Evolutionary conservation across 345 rosid species (phyloP).

Genomic region (Hirschfeldia incana): DNA sequence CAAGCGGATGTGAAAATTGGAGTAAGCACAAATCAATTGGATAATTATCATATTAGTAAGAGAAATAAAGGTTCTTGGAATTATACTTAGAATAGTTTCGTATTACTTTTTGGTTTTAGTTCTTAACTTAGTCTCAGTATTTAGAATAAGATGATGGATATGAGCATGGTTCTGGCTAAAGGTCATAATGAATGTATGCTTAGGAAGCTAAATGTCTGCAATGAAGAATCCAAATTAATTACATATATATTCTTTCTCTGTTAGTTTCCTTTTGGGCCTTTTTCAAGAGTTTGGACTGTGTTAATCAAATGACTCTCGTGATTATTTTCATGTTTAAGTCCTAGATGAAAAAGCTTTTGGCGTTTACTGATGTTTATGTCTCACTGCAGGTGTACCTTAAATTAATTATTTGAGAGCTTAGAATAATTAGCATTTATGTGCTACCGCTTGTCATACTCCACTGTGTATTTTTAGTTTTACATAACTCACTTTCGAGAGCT

Average conservation of each 20-base stretch:
- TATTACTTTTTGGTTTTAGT: constrained; percentile 1
- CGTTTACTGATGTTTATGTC: neutral
- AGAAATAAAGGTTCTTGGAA: neutral
- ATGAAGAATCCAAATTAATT: constrained; percentile 8
- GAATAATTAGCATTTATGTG: constrained; percentile 48
- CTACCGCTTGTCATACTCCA: constrained; percentile 59
- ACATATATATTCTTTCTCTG: constrained; percentile 2
- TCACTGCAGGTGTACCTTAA: constrained; percentile 53
- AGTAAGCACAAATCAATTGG: neutral
- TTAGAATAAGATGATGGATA: neutral
- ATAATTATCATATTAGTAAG: neutral
- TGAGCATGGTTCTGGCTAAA: constrained; percentile 20
- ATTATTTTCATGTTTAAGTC: constrained; percentile 8
- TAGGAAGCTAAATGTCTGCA: constrained; percentile 20
- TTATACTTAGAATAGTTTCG: constrained; percentile 1
- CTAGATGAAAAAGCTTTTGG: constrained; percentile 15
- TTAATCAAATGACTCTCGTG: neutral
- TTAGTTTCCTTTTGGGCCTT: neutral
- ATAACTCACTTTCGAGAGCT: constrained; percentile 45
- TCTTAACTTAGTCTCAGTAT: constrained; percentile 29
- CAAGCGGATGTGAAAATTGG: neutral
- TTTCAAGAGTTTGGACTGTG: constrained; percentile 21
- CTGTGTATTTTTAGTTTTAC: constrained; percentile 46
- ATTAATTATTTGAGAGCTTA: constrained; percentile 28
- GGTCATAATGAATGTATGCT: constrained; percentile 1